Conservation (phyloP, 768 basidiomycete genomes). For the Sarcodon sp. region DNA sequence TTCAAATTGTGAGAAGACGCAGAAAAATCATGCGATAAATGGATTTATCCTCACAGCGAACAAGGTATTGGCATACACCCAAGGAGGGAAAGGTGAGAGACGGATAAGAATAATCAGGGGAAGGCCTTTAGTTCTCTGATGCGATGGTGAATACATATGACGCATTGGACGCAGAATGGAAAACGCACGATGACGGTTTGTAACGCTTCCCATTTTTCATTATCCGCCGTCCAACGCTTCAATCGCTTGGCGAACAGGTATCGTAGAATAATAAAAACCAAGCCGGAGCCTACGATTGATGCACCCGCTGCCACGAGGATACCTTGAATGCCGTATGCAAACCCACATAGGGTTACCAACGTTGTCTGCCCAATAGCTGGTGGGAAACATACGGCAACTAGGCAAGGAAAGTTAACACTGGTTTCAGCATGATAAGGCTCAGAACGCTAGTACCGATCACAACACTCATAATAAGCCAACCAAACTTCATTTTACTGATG, state of each 20-base stretch:
- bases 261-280: constrained; percentile 50
- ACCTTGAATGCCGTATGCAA: constrained; percentile 73
- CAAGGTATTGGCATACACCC: constrained; percentile 76
- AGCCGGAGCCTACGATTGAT: constrained; percentile 50
- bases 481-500: constrained; percentile 44
- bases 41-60: constrained; percentile 48
- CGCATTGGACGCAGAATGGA: constrained; percentile 1
- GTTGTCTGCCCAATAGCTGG: constrained; percentile 62
- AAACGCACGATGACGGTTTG: constrained; percentile 60
- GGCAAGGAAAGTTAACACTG: neutral
- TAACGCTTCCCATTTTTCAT: constrained; percentile 67
- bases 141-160: constrained; percentile 1
- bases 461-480: constrained; percentile 43
- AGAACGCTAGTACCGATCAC: constrained; percentile 33
- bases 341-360: constrained; percentile 55
- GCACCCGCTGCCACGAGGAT: constrained; percentile 50
- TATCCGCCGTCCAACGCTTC: constrained; percentile 44
- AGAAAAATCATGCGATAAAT: neutral
- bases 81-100: constrained; percentile 73
- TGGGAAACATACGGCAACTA: constrained; percentile 41
- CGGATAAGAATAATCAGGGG: constrained; percentile 77
- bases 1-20: neutral
- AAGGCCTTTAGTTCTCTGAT: constrained; percentile 59
- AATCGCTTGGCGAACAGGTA: constrained; percentile 42
- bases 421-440: neutral